Base-by-base conservation (phyloP, 768 basidiomycete genomes). In the Russula sp. region DNA sequence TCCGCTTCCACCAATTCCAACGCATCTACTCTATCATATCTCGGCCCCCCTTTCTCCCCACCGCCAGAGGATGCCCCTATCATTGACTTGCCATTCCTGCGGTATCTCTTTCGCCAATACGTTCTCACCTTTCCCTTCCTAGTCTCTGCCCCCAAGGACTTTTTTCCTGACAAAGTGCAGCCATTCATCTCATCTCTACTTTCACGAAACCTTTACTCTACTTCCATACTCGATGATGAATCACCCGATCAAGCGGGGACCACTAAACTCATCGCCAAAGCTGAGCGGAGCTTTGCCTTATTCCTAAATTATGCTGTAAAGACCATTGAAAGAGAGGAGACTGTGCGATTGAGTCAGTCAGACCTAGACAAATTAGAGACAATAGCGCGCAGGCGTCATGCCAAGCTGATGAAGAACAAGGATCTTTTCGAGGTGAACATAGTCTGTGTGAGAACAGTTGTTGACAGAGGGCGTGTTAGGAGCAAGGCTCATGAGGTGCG, bases 111-210 rank as follows among this genome's bases (percentile, higher is more conserved):
- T 73, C 86, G 88, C 57, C 92, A 95, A 73, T 98, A 94, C 71
- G 81, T 98, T 62, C 80, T 98, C 61, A 90, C 94, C 0, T 98
- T 99, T 72, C 97, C 97, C 14, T 97, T 99, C 78, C 85, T 99
- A 74, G 84, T 85, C 53, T 78, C 88, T 1, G 95, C 94, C 0
- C 94, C 94, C 0, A 84, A 88, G 69, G 84, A 91, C 69, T 98
- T 99, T 75, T 99, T 96, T 76, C 86, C 90, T 1, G 84, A 87
- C 63, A 98, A 99, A 74, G 83, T 99, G 3, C 96, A 98, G 75
- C 95, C 96, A 0, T 98, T 98, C 73, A 80, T 94, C 59, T 84
- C 86, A 40, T 90, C 88, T 37, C 80, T 93, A 64, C 77, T 98
- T 13, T 80, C 90, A 0, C 85, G 91, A 57, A 93, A 94, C 69